Evolutionary conservation across 2,329 filamentous ascomycete genomes (phyloP).

Genomic region (Onygena corvina): DNA sequence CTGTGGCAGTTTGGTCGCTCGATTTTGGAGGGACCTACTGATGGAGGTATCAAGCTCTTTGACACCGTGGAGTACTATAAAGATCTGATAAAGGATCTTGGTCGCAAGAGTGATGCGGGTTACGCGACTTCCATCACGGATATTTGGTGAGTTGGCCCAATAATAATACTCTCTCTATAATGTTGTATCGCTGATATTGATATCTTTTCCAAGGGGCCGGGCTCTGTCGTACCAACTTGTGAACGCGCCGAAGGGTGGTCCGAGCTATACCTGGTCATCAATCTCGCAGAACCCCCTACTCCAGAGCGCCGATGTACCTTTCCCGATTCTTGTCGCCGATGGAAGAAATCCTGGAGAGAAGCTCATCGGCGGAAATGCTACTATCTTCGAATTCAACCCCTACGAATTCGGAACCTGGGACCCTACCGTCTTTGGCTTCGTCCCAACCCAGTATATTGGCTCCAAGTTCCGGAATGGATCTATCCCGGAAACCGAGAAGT

Average conservation of each 20-base stretch:
- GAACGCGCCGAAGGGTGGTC: constrained; percentile 61
- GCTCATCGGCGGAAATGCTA: constrained; percentile 57
- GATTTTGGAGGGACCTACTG: constrained; percentile 48
- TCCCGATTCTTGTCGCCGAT: constrained; percentile 63
- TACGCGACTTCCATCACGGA: constrained; percentile 68
- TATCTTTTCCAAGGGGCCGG: constrained; percentile 51
- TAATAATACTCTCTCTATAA: not conserved
- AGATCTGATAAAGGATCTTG: constrained; percentile 47
- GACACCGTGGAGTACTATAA: constrained; percentile 51
- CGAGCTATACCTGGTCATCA: constrained; percentile 70
- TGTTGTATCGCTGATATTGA: constrained; percentile 4
- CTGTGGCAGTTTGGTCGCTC: constrained; percentile 54
- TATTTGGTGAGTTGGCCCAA: constrained; percentile 48
- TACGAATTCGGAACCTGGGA: constrained; percentile 71
- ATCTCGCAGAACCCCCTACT: constrained; percentile 56
- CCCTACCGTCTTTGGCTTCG: constrained; percentile 59
- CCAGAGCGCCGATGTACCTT: constrained; percentile 49
- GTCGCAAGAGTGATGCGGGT: constrained; percentile 50
- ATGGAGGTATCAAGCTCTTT: constrained; percentile 41
- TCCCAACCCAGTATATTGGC: constrained; percentile 57
- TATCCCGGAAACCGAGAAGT: constrained; percentile 46
- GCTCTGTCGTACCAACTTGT: constrained; percentile 78
- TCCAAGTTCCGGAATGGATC: constrained; percentile 56
- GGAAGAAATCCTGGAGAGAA: constrained; percentile 51
- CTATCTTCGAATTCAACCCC: constrained; percentile 65